phyloP scores from a whole-genome alignment of 331 rosid genomes.

The Acacia pycnantha region DNA sequence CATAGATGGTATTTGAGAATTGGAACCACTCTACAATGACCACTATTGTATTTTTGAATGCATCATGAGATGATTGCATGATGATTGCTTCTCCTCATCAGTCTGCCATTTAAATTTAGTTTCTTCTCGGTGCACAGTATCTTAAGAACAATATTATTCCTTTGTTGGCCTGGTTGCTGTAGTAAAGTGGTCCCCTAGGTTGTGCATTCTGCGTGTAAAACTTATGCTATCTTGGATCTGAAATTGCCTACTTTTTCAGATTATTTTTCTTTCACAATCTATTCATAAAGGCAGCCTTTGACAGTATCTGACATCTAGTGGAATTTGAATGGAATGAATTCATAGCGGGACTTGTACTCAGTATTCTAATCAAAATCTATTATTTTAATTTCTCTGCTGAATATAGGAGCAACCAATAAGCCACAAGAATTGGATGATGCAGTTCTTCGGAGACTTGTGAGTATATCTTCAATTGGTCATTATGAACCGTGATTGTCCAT shows the following conservation, averaged over 20 bases:
- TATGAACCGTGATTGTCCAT: constrained; percentile 13
- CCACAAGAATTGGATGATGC: constrained; percentile 98
- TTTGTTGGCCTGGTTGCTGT: constrained; percentile 17
- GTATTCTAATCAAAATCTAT: constrained; percentile 14
- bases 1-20: neutral
- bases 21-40: neutral
- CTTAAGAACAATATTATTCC: neutral
- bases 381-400: constrained; percentile 24
- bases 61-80: neutral
- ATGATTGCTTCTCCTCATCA: neutral
- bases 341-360: neutral
- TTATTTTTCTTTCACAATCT: neutral
- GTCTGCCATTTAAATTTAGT: constrained; percentile 5
- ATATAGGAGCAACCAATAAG: constrained; percentile 94
- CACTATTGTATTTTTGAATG: neutral
- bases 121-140: neutral
- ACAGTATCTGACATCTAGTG: neutral
- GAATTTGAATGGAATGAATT: constrained; percentile 1
- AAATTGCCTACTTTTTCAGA: neutral
- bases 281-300: neutral
- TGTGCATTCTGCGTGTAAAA: neutral
- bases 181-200: constrained; percentile 17
- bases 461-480: constrained; percentile 25
- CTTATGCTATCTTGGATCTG: constrained; percentile 10
- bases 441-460: constrained; percentile 92